These are phyloP conservation scores for Agrocybe chaxingu DNA, from an alignment of 768 basidiomycete genomes.

Conservation along the genomic window DNA sequence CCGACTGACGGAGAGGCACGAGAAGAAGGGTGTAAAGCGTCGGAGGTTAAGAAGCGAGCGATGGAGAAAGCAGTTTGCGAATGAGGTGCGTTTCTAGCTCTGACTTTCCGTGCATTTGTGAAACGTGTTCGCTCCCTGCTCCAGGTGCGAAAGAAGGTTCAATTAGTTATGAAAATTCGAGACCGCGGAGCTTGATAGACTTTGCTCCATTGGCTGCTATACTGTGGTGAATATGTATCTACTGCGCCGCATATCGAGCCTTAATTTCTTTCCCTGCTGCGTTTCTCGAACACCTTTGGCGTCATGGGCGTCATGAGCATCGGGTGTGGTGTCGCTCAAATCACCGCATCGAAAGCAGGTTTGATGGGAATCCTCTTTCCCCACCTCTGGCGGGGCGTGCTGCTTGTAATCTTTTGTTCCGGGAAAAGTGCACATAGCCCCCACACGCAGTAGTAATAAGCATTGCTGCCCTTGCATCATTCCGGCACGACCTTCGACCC, in stretches of 20 bases:
- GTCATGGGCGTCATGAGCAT: too few species aligned
- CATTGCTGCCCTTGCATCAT: too few species aligned
- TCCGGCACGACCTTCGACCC: conserved; percentile 9
- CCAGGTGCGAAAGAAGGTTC: conserved; percentile 81
- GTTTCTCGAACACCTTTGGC: too few species aligned
- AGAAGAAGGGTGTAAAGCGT: conserved; percentile 80
- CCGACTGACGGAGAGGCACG: conserved; percentile 57
- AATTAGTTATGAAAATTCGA: conserved; percentile 76
- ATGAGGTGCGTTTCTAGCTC: conserved; percentile 52
- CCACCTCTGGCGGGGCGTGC: too few species aligned
- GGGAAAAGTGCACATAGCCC: too few species aligned
- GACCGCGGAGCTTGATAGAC: conserved; percentile 59
- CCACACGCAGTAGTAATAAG: too few species aligned
- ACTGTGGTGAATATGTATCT: conserved; percentile 7
- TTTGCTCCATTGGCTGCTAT: not conserved
- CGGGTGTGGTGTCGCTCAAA: too few species aligned
- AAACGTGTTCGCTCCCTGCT: conserved; percentile 7
- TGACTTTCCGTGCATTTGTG: conserved; percentile 1
- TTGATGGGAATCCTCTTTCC: too few species aligned
- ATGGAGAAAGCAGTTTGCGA: conserved; percentile 77
- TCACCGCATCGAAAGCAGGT: too few species aligned
- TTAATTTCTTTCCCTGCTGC: not conserved
- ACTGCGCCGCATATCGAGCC: conserved; percentile 7
- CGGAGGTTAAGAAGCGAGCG: conserved; percentile 71
- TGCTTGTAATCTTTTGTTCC: too few species aligned